Evolutionary conservation across 345 rosid genomes (phyloP).

Genomic region (Eucalyptus cloeziana): DNA sequence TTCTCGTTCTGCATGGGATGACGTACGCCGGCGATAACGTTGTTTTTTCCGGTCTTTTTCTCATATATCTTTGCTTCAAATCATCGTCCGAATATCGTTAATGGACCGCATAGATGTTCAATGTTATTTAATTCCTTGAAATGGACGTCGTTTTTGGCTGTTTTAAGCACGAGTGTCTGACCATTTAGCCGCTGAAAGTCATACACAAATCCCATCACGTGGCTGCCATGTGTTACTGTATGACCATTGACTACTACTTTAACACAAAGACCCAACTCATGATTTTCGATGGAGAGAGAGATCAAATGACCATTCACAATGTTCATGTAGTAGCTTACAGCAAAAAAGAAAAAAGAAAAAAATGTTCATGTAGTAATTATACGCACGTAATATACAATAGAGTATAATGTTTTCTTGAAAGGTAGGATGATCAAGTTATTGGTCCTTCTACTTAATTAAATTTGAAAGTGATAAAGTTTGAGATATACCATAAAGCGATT

Average conservation of each 20-base stretch:
- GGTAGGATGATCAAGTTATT: neutral
- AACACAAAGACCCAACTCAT: neutral
- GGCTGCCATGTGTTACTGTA: neutral
- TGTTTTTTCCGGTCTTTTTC: neutral
- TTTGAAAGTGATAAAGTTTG: neutral
- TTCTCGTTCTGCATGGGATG: neutral
- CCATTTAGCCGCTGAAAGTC: neutral
- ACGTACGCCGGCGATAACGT: neutral
- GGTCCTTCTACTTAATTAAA: neutral
- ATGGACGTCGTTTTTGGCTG: neutral
- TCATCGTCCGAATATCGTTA: neutral
- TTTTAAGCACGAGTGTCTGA: neutral
- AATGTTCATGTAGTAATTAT: neutral
- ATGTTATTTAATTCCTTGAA: neutral
- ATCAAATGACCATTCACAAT: neutral
- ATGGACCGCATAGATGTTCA: neutral
- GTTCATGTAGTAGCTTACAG: neutral
- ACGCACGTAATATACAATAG: neutral
- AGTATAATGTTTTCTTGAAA: neutral
- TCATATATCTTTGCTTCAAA: rapidly evolving
- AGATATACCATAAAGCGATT: neutral
- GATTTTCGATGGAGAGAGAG: neutral
- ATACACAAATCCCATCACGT: neutral
- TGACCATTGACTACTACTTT: neutral
- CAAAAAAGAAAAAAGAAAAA: no score